Percentiles rank a stretch among this genome's conserved stretches.
These are phyloP conservation scores for Vanilla planifolia DNA, from an alignment of 106 monocot species.

Conservation along the genomic window DNA sequence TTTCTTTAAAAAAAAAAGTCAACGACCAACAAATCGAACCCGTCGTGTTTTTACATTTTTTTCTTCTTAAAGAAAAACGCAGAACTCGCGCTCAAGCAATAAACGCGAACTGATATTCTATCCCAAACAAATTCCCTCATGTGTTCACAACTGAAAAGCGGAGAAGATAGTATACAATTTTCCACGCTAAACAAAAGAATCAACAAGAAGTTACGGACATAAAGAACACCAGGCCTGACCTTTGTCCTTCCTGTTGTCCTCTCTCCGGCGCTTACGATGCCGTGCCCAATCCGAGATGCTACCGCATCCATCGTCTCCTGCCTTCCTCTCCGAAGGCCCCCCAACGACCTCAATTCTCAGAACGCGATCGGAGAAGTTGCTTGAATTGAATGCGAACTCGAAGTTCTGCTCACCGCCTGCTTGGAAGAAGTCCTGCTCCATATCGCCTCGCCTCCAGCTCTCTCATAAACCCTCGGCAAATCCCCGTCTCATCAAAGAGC, in stretches of 20 bases:
- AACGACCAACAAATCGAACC: too few relatives aligned
- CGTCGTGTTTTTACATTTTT: too few relatives aligned
- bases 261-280: slow-evolving; percentile 70
- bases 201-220: too few relatives aligned
- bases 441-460: slow-evolving; percentile 4
- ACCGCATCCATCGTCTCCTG: slow-evolving; percentile 36
- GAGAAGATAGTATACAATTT: too few relatives aligned
- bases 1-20: too few relatives aligned
- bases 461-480: neutral
- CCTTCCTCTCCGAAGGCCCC: slow-evolving; percentile 41
- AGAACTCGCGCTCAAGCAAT: too few relatives aligned
- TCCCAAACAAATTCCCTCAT: too few relatives aligned
- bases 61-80: too few relatives aligned
- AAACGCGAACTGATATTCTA: too few relatives aligned
- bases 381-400: slow-evolving; percentile 93
- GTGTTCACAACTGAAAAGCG: too few relatives aligned
- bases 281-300: slow-evolving; percentile 72
- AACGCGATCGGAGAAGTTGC: slow-evolving; percentile 88
- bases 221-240: too few relatives aligned
- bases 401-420: slow-evolving; percentile 45
- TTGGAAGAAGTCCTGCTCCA: slow-evolving; percentile 41
- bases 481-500: neutral
- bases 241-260: slow-evolving; percentile 65
- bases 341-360: slow-evolving; percentile 87
- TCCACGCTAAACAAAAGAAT: too few relatives aligned